These are phyloP conservation scores for Nakaseomyces nivariensis DNA, from an alignment of 1,139 yeast species.

Conservation along the genomic window DNA sequence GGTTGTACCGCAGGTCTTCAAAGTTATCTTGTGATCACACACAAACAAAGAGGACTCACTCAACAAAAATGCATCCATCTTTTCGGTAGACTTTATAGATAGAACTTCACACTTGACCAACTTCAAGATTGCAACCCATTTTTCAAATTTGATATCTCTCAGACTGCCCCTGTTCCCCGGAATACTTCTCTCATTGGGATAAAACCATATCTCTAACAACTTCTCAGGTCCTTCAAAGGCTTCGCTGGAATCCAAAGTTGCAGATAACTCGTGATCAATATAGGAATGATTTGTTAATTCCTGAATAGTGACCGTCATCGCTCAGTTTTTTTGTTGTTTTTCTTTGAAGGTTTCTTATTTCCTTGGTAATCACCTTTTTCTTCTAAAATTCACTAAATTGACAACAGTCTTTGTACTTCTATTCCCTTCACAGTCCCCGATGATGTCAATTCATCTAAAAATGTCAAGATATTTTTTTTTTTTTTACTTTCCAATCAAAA, in stretches of 20 bases:
- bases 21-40: slow-evolving; percentile 70
- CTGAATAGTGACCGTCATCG: slow-evolving; percentile 22
- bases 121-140: slow-evolving; percentile 69
- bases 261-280: slow-evolving; percentile 71
- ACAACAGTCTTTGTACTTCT: background rate
- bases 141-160: slow-evolving; percentile 52
- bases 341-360: background rate
- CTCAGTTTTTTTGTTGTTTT: background rate
- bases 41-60: slow-evolving; percentile 89
- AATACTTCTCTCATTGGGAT: slow-evolving; percentile 36
- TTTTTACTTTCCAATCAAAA: too few relatives aligned
- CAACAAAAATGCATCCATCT: slow-evolving; percentile 74
- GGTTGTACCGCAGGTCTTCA: slow-evolving; percentile 96
- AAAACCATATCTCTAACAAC: slow-evolving; percentile 83
- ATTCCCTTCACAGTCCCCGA: too few relatives aligned
- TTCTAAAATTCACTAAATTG: background rate
- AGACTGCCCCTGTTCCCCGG: slow-evolving; percentile 40
- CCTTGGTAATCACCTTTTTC: too few relatives aligned
- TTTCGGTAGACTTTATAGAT: slow-evolving; percentile 59
- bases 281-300: slow-evolving; percentile 37
- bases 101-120: slow-evolving; percentile 81
- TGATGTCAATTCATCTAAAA: too few relatives aligned
- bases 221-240: slow-evolving; percentile 98
- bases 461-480: too few relatives aligned
- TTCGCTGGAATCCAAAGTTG: slow-evolving; percentile 70